Base-by-base conservation (phyloP, 108 stramenopile genomes). In the Skeletonema grethae region DNA sequence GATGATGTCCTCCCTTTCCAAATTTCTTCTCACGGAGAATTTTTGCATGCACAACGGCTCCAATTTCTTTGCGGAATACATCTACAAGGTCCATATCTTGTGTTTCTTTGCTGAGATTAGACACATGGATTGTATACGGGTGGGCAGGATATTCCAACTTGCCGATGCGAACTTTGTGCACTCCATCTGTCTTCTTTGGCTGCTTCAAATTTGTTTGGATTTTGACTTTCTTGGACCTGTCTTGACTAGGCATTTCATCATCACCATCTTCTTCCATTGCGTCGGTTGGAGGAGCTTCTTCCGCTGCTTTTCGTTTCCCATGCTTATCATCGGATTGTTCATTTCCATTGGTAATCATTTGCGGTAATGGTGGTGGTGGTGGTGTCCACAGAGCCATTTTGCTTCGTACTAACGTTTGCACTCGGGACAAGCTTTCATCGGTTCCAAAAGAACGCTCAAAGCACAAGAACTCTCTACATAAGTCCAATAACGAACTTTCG, bases 21-120 rank as follows among this genome's bases (percentile, higher is more conserved):
- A 63, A 64, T 13, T 63, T 38, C 81, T 94, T 96, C 34, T 96
- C 92, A 12, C 95, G 80, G 24, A 93, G 70, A 57, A 96, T 90
- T 63, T 69, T 86, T 8, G 88, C 92, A 83, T 96, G 93, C 2
- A 94, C 92, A 53, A 96, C 69, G 8, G 72, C 58, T 8, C 95
- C 95, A 63, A 88, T 89, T 66, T 68, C 77, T 11, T 76, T 67
- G 32, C 79, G 80, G 56, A 96, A 88, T 22, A 74, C 43, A 67
- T 96, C 92, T 4, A 91, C 90, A 2, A 96, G 77, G 74, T 96
- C 93, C 92, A 90, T 90, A 62, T 96, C 95, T 79, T 93, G 80
- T 10, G 89, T 89, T 7, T 84, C 67, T 28, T 59, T 66, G 34
- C 72, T 38, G 1, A 96, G 79, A 46, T 87, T 86, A 10, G 88